Percentiles rank a stretch among this genome's conserved stretches.
Conservation (phyloP, 495 filamentous ascomycete species). For the Chaetomidium leptoderma region DNA sequence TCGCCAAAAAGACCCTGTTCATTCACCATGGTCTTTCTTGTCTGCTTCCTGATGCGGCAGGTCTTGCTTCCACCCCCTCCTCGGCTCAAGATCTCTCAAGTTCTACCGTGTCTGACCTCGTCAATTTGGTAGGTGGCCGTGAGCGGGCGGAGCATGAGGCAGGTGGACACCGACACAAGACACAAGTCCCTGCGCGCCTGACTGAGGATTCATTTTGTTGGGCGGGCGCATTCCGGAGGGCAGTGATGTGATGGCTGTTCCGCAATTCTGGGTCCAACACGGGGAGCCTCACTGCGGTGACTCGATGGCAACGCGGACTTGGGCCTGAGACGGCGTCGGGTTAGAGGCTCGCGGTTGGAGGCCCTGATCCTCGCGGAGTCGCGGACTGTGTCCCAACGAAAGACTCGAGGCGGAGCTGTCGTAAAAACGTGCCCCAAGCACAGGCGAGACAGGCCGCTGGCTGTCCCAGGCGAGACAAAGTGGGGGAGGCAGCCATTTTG, state of each 20-base stretch:
- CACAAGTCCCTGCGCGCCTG: not conserved
- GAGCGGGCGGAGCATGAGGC: slow-evolving; percentile 2
- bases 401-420: no score
- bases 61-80: not conserved
- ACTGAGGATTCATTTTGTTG: not conserved
- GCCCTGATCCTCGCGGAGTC: slow-evolving; percentile 6
- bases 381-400: no score
- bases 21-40: not conserved
- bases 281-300: not conserved
- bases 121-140: not conserved
- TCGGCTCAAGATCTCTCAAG: not conserved
- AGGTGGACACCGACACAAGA: not conserved
- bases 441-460: no score
- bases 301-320: no score
- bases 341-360: not conserved
- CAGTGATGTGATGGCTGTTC: slow-evolving; percentile 7
- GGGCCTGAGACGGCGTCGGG: slow-evolving; percentile 4
- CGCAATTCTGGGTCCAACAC: not conserved
- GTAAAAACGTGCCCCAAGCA: no score
- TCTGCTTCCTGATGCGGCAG: not conserved
- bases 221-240: slow-evolving; percentile 2
- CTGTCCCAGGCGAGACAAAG: no score
- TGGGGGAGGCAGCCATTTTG: no score
- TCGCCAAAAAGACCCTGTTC: not conserved
- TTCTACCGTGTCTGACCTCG: slow-evolving; percentile 10